Evolutionary conservation across 768 basidiomycete species (phyloP).

Genomic region (Auricularia heimuer): DNA sequence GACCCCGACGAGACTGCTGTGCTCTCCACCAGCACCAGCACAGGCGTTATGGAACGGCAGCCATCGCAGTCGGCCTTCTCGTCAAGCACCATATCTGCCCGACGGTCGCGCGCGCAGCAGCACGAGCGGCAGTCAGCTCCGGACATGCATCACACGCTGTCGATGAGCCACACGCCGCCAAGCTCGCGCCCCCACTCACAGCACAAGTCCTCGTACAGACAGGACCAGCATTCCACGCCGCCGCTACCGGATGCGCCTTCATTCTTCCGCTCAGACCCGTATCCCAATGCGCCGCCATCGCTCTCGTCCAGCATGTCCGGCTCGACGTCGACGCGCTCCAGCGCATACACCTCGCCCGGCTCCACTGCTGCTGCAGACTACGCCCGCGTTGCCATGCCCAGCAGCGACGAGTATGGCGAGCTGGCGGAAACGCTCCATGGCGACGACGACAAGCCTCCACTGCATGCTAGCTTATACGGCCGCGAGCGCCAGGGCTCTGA

Average conservation of each 20-base stretch:
- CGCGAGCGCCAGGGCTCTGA: neutral
- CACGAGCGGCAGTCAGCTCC: neutral
- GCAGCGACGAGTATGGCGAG: neutral
- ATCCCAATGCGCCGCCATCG: conserved; percentile 32
- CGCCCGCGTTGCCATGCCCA: conserved; percentile 24
- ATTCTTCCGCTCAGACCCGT: neutral
- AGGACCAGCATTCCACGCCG: neutral
- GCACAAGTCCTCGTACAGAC: neutral
- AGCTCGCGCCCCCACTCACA: neutral
- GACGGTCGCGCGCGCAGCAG: neutral
- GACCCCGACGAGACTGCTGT: neutral
- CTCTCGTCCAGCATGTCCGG: conserved; percentile 66
- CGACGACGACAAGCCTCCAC: neutral
- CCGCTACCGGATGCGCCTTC: neutral
- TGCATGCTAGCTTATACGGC: neutral
- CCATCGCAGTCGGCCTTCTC: neutral
- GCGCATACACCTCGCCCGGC: conserved; percentile 66
- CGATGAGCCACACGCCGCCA: neutral
- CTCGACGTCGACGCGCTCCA: conserved; percentile 62
- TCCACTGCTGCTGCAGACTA: conserved; percentile 36
- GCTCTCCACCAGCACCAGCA: neutral
- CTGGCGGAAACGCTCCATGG: conserved; percentile 11
- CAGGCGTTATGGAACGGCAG: neutral
- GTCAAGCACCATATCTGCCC: neutral
- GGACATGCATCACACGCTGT: neutral